Evolutionary conservation across 768 basidiomycete species (phyloP), one percentile per base, ranked within the genome.

Genomic region (Ramaria sp.): DNA sequence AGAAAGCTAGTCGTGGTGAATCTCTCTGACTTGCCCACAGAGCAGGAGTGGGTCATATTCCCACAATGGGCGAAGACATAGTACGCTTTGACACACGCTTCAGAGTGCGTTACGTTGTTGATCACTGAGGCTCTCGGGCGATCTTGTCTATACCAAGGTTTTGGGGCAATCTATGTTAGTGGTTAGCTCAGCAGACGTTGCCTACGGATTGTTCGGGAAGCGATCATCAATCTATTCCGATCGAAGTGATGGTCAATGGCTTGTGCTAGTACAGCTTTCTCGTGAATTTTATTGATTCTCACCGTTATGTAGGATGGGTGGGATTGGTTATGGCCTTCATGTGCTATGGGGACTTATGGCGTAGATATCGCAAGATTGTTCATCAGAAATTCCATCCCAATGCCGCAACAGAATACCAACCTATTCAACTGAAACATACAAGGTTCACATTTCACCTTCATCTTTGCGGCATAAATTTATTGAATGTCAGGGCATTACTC

Each of bases 21-120:
- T 46, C 30, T 65, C 20, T 30, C 62, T 6, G 60, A 64, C 46
- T 59, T 65, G 34, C 64, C 64, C 1, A 60, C 33, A 22, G 19
- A 56, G 20, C 41, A 22, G 53, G 61, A 66, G n/a, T 57, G 56
- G 56, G 58, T 77, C 19, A 76, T 72, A 0, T 81, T 80, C 61
- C 69, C 78, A 17, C 69, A 72, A 22, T 77, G 81, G 75, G 73
- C 78, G 1, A 73, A 78, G 59, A 67, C 67, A 64, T 83, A 75
- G 82, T 74, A 10, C 11, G n/a, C n/a, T n/a, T n/a, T n/a, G n/a
- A n/a, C n/a, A n/a, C n/a, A n/a, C n/a, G n/a, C n/a, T n/a, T n/a
- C n/a, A n/a, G n/a, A n/a, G n/a, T n/a, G n/a, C n/a, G n/a, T n/a
- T n/a, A n/a, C n/a, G n/a, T n/a, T n/a, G n/a, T n/a, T n/a, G 20